phyloP scores from a whole-genome alignment of 371 early-diverging fungal genomes.

The Cokeromyces recurvatus region DNA sequence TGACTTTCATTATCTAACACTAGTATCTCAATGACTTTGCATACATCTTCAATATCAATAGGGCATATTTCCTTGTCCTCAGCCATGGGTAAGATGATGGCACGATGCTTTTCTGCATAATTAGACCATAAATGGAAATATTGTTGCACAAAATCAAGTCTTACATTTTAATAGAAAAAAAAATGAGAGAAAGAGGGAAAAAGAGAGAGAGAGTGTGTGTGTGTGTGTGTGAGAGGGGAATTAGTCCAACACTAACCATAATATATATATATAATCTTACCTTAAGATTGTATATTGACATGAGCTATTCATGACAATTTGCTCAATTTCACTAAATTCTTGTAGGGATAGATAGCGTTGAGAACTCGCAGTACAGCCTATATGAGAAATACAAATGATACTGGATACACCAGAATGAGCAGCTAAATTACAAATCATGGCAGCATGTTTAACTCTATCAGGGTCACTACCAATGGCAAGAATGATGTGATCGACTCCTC shows the following conservation, averaged over 20 bases:
- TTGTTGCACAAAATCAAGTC: conserved; percentile 43
- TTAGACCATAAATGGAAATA: conserved; percentile 30
- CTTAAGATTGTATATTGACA: conserved; percentile 40
- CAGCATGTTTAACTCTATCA: conserved; percentile 24
- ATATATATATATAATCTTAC: conserved; percentile 15
- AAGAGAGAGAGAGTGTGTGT: neutral
- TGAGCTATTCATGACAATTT: conserved; percentile 24
- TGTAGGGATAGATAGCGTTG: conserved; percentile 17
- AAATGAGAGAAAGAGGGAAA: neutral
- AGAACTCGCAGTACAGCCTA: conserved; percentile 28
- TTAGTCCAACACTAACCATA: too few relatives aligned
- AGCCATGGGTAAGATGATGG: conserved; percentile 16
- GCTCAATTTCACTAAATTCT: conserved; percentile 35
- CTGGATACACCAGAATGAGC: conserved; percentile 31
- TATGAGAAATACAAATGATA: conserved; percentile 39
- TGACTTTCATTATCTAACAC: conserved; percentile 5
- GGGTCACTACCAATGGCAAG: conserved; percentile 31
- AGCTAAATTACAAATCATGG: conserved; percentile 25
- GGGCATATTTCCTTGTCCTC: conserved; percentile 19
- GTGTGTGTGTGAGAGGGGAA: neutral
- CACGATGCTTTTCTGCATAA: conserved; percentile 21
- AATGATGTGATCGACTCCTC: conserved; percentile 34
- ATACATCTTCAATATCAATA: conserved; percentile 24
- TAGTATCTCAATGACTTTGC: conserved; percentile 16
- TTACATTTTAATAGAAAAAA: conserved; percentile 4